Conservation (phyloP, 345 rosid genomes). For the Acer saccharum region DNA sequence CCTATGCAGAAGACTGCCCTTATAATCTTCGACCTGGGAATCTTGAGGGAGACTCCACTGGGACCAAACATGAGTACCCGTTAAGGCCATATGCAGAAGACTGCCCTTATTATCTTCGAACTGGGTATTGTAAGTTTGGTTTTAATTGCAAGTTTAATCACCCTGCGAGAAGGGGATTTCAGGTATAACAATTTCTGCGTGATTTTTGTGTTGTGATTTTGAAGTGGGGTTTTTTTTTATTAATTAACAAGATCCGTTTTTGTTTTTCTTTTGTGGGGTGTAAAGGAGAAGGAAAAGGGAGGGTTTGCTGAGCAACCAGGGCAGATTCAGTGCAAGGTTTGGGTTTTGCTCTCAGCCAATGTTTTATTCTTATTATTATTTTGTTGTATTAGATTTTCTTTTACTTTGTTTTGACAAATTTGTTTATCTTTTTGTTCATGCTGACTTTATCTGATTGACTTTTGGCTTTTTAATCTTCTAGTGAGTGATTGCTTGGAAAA, state of each 20-base stretch:
- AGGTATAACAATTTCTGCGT: not conserved
- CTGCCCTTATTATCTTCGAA: conserved; percentile 25
- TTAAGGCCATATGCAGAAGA: conserved; percentile 26
- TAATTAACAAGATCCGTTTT: not conserved
- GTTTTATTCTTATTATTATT: not conserved
- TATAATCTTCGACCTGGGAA: conserved; percentile 23
- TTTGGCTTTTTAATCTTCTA: conserved; percentile 2
- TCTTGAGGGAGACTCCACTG: conserved; percentile 4
- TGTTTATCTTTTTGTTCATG: conserved; percentile 8
- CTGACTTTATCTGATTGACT: not conserved
- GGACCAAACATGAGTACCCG: conserved; percentile 19
- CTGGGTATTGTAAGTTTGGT: conserved; percentile 28
- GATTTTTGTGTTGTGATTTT: not conserved
- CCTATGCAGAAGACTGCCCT: conserved; percentile 26
- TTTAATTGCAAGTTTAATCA: conserved; percentile 32
- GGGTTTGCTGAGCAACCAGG: conserved; percentile 16
- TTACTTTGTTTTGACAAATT: conserved; percentile 9
- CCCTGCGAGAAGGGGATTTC: conserved; percentile 15
- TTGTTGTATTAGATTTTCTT: not conserved
- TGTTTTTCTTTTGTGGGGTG: conserved; percentile 8
- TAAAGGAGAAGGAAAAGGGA: conserved; percentile 21
- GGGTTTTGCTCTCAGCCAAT: not conserved
- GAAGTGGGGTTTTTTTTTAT: not conserved
- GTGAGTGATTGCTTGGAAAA: not conserved
- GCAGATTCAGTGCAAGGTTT: conserved; percentile 39